Percentiles rank a stretch among this genome's conserved stretches.
phyloP scores from a whole-genome alignment of 2,329 filamentous ascomycete genomes.

The Dothidotthia symphoricarpi region DNA sequence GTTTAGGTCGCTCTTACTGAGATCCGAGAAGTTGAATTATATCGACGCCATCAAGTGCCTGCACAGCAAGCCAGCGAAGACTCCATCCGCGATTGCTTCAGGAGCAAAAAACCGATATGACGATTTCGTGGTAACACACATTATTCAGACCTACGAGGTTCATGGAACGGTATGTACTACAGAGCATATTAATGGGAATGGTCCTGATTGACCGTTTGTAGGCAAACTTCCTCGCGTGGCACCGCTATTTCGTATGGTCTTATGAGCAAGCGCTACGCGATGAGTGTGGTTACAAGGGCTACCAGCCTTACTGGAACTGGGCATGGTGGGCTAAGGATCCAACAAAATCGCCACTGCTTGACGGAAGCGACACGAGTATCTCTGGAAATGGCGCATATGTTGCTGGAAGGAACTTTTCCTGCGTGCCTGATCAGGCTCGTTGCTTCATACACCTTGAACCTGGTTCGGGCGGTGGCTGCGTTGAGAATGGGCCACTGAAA shows the following conservation, averaged over 20 bases:
- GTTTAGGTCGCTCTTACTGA: too few species aligned
- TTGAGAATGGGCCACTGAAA: slow-evolving; percentile 54
- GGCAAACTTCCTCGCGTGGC: slow-evolving; percentile 43
- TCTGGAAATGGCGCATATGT: slow-evolving; percentile 48
- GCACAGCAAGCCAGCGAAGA: neutral
- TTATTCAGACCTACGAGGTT: slow-evolving; percentile 27
- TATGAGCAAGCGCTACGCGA: slow-evolving; percentile 45
- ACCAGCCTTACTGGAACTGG: slow-evolving; percentile 55
- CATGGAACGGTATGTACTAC: slow-evolving; percentile 25
- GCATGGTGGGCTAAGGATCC: slow-evolving; percentile 48
- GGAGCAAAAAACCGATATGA: slow-evolving; percentile 14
- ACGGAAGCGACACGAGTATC: slow-evolving; percentile 52
- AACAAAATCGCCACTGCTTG: slow-evolving; percentile 53
- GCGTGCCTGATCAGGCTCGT: slow-evolving; percentile 21
- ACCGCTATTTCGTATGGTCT: slow-evolving; percentile 45
- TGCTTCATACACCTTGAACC: slow-evolving; percentile 44
- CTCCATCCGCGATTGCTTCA: neutral
- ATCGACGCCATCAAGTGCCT: too few species aligned
- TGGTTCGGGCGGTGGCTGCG: slow-evolving; percentile 58
- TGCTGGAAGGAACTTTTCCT: slow-evolving; percentile 27
- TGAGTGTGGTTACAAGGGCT: slow-evolving; percentile 46
- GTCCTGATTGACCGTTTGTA: slow-evolving; percentile 9
- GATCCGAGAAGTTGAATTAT: too few species aligned
- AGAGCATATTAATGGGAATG: neutral
- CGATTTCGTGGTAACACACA: slow-evolving; percentile 28